These are phyloP conservation scores for Alternaria ethzedia DNA, from an alignment of 2,329 filamentous ascomycete species.

Conservation along the genomic window DNA sequence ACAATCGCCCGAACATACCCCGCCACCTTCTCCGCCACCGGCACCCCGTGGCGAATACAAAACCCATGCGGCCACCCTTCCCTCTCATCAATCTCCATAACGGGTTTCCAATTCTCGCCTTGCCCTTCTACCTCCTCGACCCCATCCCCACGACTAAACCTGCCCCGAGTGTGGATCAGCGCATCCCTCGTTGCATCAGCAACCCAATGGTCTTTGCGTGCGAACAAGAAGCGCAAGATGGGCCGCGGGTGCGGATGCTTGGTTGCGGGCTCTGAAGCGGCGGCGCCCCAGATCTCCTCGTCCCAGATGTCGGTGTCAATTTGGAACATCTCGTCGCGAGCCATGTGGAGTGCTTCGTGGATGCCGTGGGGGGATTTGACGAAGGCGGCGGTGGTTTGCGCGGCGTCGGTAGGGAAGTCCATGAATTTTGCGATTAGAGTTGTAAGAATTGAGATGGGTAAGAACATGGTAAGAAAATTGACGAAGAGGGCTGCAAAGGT, in stretches of 20 bases:
- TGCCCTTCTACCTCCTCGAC: conserved; percentile 31
- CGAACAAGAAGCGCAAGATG: conserved; percentile 65
- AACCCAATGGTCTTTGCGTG: conserved; percentile 67
- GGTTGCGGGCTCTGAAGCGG: conserved; percentile 25
- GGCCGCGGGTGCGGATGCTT: conserved; percentile 45
- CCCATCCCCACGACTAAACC: conserved; percentile 12
- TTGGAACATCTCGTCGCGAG: conserved; percentile 62
- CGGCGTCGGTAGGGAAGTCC: conserved; percentile 51
- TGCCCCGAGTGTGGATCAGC: conserved; percentile 50
- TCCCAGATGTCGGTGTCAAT: conserved; percentile 65
- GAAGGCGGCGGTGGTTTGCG: conserved; percentile 58
- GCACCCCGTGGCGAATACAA: conserved; percentile 57
- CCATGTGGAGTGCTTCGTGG: conserved; percentile 64
- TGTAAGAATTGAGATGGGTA: conserved; percentile 51
- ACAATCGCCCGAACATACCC: conserved; percentile 56
- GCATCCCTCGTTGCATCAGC: conserved; percentile 63
- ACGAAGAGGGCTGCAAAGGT: conserved; percentile 47
- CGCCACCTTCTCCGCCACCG: conserved; percentile 60
- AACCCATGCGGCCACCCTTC: conserved; percentile 65
- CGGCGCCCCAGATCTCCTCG: conserved; percentile 65
- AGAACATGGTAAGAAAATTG: conserved; percentile 50
- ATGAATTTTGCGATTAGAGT: conserved; percentile 53
- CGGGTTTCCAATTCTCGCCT: conserved; percentile 50
- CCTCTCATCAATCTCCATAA: conserved; percentile 62
- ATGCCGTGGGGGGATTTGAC: conserved; percentile 58